A percentile compares a stretch with the other conserved stretches of the same genome.
These are phyloP conservation scores for Teratosphaeria nubilosa DNA, from an alignment of 2,329 filamentous ascomycete species.

Conservation along the genomic window DNA sequence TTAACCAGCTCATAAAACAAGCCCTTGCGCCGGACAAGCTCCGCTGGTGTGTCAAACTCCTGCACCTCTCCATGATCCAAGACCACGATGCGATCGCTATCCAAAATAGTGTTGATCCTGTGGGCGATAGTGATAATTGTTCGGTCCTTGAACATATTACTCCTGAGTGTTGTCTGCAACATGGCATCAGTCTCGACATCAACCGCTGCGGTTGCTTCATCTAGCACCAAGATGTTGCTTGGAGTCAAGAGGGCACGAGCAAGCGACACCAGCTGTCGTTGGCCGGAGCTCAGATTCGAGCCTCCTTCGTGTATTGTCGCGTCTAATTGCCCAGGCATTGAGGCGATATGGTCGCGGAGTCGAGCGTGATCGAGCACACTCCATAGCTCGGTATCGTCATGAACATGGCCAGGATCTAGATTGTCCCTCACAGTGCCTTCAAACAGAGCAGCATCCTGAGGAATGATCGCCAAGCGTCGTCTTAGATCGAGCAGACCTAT, in stretches of 20 bases:
- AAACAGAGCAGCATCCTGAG: conserved; percentile 93
- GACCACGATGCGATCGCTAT: conserved; percentile 82
- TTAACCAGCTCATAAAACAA: conserved; percentile 84
- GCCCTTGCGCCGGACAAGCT: conserved; percentile 64
- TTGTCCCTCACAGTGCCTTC: conserved; percentile 91
- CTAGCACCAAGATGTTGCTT: conserved; percentile 91
- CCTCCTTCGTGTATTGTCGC: conserved; percentile 89
- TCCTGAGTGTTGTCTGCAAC: conserved; percentile 53
- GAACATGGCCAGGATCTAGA: conserved; percentile 84
- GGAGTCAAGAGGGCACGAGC: conserved; percentile 89
- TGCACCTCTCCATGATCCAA: conserved; percentile 81
- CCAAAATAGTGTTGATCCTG: conserved; percentile 83
- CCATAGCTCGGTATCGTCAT: conserved; percentile 96
- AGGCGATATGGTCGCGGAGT: conserved; percentile 77
- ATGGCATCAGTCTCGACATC: conserved; percentile 59
- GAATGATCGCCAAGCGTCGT: conserved; percentile 86
- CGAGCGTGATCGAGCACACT: conserved; percentile 76
- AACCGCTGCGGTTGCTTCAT: conserved; percentile 82
- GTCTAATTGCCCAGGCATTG: conserved; percentile 83
- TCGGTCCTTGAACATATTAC: conserved; percentile 67
- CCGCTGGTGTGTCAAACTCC: conserved; percentile 81
- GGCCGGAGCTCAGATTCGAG: conserved; percentile 89
- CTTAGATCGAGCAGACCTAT: conserved; percentile 87
- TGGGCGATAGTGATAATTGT: conserved; percentile 76
- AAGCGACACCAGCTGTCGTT: conserved; percentile 86